Percentiles rank a stretch among this genome's conserved stretches.
These are phyloP conservation scores for Xylaria sp. DNA, from an alignment of 2,329 filamentous ascomycete genomes.

Conservation along the genomic window DNA sequence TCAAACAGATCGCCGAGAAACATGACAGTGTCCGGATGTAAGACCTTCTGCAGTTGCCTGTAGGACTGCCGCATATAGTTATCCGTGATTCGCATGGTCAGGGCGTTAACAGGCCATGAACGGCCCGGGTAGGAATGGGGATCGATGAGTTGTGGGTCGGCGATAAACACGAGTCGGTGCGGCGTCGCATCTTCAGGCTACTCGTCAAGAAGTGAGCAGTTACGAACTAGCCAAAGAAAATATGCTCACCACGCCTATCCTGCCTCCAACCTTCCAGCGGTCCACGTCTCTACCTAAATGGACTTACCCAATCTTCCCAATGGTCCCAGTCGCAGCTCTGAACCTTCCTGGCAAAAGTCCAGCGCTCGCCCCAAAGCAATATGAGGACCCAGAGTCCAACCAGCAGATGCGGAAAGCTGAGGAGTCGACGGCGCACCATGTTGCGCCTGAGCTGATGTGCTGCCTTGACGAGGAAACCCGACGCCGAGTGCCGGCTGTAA, in stretches of 20 bases:
- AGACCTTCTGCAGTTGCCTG: conserved; percentile 63
- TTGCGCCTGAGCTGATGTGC: conserved; percentile 40
- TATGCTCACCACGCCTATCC: background rate
- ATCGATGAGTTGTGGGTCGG: conserved; percentile 88
- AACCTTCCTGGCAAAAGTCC: conserved; percentile 66
- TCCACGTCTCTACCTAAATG: background rate
- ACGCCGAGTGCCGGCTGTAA: conserved; percentile 36
- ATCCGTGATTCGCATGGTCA: conserved; percentile 66
- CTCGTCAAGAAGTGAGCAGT: conserved; percentile 13
- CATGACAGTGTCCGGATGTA: conserved; percentile 81
- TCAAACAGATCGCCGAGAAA: conserved; percentile 96
- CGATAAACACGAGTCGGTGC: conserved; percentile 77
- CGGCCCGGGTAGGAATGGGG: conserved; percentile 91
- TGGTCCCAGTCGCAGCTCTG: conserved; percentile 71
- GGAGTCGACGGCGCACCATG: conserved; percentile 44
- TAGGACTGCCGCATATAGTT: conserved; percentile 84
- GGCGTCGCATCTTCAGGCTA: conserved; percentile 74
- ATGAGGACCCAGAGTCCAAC: conserved; percentile 69
- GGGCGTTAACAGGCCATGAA: conserved; percentile 51
- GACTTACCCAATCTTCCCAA: conserved; percentile 88
- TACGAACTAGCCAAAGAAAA: conserved; percentile 4
- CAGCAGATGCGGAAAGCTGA: conserved; percentile 62
- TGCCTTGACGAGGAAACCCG: conserved; percentile 29
- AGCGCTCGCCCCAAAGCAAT: conserved; percentile 80
- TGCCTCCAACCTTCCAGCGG: background rate